phyloP scores from a whole-genome alignment of 257 asterid genomes.

The Linaria vulgaris region DNA sequence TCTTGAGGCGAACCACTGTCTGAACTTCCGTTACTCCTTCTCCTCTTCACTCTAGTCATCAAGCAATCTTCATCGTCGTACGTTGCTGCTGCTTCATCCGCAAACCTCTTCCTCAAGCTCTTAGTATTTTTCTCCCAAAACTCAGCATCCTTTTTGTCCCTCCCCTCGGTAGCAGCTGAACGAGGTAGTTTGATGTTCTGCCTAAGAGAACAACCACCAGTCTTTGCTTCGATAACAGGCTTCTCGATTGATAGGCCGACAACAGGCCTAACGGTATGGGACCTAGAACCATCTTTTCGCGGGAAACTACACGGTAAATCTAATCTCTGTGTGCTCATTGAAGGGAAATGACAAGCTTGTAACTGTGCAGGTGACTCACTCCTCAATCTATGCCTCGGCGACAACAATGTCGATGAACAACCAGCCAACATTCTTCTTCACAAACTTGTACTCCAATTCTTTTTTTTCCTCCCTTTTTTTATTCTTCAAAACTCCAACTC shows the following conservation, averaged over 20 bases:
- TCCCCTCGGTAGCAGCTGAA: constrained; percentile 41
- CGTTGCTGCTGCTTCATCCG: constrained; percentile 40
- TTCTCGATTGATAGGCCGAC: constrained; percentile 69
- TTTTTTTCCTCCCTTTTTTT: constrained; percentile 24
- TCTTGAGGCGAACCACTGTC: constrained; percentile 23
- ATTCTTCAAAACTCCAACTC: no score
- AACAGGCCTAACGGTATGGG: constrained; percentile 71
- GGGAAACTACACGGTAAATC: constrained; percentile 77
- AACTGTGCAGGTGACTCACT: constrained; percentile 78
- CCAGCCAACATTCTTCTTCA: constrained; percentile 99
- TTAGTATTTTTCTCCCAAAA: constrained; percentile 53
- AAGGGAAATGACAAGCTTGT: constrained; percentile 81
- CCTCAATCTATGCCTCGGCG: constrained; percentile 92
- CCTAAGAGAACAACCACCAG: constrained; percentile 50
- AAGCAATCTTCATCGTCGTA: constrained; percentile 49
- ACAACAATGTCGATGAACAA: constrained; percentile 84
- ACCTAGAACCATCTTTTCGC: constrained; percentile 56
- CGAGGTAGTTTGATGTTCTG: constrained; percentile 67
- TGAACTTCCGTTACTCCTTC: constrained; percentile 39
- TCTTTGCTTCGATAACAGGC: constrained; percentile 56
- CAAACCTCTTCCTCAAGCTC: constrained; percentile 68
- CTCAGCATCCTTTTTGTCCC: constrained; percentile 46
- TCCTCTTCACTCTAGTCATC: constrained; percentile 69
- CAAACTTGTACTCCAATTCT: constrained; percentile 39
- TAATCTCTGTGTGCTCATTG: constrained; percentile 96